Percentiles rank a stretch among this genome's conserved stretches.
Conservation (phyloP, 306 rosid genomes). For the Comarum palustre region DNA sequence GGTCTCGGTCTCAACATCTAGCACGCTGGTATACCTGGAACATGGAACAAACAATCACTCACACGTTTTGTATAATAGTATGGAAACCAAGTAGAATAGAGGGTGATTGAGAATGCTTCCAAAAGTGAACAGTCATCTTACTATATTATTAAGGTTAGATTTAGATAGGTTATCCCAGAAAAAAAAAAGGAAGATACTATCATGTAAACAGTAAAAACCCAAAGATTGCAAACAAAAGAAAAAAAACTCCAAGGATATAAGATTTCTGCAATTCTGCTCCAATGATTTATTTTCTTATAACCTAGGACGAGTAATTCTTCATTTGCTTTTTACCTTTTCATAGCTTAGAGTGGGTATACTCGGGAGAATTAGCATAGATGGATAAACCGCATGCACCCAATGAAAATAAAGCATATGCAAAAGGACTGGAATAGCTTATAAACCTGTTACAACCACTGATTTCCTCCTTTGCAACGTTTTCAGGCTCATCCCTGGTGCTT, state of each 20-base stretch:
- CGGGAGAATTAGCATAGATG: neutral
- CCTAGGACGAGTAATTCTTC: neutral
- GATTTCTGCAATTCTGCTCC: no score
- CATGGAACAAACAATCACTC: neutral
- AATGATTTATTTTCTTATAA: neutral
- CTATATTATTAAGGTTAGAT: neutral
- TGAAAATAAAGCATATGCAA: neutral
- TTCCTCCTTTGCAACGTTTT: slow-evolving; percentile 46
- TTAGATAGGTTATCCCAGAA: neutral
- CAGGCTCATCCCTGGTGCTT: slow-evolving; percentile 52
- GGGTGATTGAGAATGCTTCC: neutral
- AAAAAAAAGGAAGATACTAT: neutral
- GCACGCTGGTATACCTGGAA: slow-evolving; percentile 45
- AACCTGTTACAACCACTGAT: slow-evolving; percentile 55
- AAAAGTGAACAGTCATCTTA: neutral
- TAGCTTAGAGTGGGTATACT: neutral
- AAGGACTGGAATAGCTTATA: slow-evolving; percentile 2
- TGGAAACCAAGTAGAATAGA: neutral
- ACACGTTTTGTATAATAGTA: neutral
- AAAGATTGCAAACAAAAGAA: no score
- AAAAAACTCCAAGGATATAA: no score
- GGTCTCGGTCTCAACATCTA: slow-evolving; percentile 72
- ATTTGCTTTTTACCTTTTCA: neutral
- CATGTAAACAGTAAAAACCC: neutral
- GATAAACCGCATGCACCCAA: neutral